Conservation (phyloP, 768 basidiomycete genomes). For the Tremella yokohamensis region DNA sequence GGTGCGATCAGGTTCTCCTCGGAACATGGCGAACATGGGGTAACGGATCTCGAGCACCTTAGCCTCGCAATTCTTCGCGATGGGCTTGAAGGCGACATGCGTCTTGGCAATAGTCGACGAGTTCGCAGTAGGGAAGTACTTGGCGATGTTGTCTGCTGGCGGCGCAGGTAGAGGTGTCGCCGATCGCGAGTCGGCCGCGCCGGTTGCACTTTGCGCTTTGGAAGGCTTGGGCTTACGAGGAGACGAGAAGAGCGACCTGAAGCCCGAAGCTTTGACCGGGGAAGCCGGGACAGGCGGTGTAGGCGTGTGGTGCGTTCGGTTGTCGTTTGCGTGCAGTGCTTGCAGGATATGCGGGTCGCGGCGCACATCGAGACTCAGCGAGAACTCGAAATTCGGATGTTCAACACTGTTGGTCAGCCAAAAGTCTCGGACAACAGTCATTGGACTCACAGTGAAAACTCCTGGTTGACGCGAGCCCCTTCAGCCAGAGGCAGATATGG, state of each 20-base stretch:
- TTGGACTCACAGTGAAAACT: constrained; percentile 50
- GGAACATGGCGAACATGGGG: constrained; percentile 51
- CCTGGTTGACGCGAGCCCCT: constrained; percentile 49
- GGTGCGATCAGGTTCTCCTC: constrained; percentile 37
- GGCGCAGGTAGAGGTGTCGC: constrained; percentile 16
- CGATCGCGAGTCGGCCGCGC: constrained; percentile 11
- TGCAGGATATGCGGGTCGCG: constrained; percentile 75
- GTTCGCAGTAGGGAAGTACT: constrained; percentile 39
- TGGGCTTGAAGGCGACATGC: constrained; percentile 82
- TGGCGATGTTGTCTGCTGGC: constrained; percentile 47
- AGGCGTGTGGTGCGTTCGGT: constrained; percentile 55
- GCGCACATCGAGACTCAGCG: constrained; percentile 78
- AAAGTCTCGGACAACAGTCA: not conserved
- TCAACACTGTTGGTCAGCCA: constrained; percentile 41
- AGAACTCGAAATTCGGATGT: constrained; percentile 92
- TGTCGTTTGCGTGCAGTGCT: constrained; percentile 65
- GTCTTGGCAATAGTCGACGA: constrained; percentile 69
- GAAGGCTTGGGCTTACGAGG: constrained; percentile 51
- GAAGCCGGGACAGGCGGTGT: constrained; percentile 65
- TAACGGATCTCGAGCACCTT: constrained; percentile 68
- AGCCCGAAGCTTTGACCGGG: constrained; percentile 56
- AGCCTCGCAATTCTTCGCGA: constrained; percentile 77
- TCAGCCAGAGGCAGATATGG: constrained; percentile 53
- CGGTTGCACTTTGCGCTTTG: constrained; percentile 52
- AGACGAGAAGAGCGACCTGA: constrained; percentile 52